Evolutionary conservation across 371 early-diverging fungal genomes (phyloP).

Genomic region (Globomyces sp.): DNA sequence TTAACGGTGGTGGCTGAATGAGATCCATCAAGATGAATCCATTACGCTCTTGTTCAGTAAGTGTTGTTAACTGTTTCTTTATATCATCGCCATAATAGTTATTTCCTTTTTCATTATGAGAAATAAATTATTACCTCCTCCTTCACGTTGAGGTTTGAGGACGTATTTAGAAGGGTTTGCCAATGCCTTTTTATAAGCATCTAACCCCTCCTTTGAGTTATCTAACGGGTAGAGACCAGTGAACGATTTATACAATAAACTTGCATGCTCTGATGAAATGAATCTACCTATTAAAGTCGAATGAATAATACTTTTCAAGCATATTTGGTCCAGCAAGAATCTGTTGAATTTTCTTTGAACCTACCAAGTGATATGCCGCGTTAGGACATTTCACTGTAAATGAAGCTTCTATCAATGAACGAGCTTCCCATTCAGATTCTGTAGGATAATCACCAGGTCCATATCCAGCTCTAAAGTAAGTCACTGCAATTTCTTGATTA

Average conservation of each 20-base stretch:
- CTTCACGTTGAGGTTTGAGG: conserved; percentile 96
- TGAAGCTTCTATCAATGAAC: conserved; percentile 79
- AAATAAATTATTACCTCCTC: conserved; percentile 64
- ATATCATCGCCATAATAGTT: conserved; percentile 93
- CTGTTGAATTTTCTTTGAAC: conserved; percentile 96
- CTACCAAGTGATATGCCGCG: conserved; percentile 90
- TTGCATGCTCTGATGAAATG: conserved; percentile 57
- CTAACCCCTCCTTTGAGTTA: conserved; percentile 59
- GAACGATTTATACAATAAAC: conserved; percentile 70
- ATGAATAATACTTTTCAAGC: conserved; percentile 64
- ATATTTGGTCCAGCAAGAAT: conserved; percentile 77
- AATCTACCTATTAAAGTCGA: conserved; percentile 41
- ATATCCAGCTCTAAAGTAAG: conserved; percentile 92
- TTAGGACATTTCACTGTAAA: conserved; percentile 87
- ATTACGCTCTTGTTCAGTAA: conserved; percentile 65
- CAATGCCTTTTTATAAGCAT: conserved; percentile 68
- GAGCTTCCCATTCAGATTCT: conserved; percentile 80
- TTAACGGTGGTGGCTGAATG: conserved; percentile 71
- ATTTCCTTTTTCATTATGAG: conserved; percentile 39
- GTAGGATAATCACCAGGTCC: conserved; percentile 84
- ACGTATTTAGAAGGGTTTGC: conserved; percentile 68
- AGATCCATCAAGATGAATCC: conserved; percentile 85
- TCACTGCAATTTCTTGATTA: conserved; percentile 77
- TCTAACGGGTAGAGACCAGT: conserved; percentile 91
- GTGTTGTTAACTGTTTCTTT: conserved; percentile 45